Conservation (phyloP, 2,329 filamentous ascomycete genomes). For the Neoascochyta sp. region DNA sequence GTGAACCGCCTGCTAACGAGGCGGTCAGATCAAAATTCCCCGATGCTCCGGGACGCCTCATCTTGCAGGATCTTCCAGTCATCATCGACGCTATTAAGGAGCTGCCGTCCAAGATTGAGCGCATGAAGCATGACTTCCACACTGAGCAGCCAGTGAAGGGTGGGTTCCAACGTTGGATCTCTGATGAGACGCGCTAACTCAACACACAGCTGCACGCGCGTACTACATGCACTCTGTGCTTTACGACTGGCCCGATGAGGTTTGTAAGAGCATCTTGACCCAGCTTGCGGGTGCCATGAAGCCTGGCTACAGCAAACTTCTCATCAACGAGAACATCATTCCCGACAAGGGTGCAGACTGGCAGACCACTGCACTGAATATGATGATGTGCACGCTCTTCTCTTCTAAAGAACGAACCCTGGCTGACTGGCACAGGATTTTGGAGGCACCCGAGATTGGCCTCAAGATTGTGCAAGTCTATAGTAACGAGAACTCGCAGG, state of each 20-base stretch:
- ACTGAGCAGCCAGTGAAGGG: constrained; percentile 24
- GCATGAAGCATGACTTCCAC: constrained; percentile 27
- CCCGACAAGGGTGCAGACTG: constrained; percentile 7
- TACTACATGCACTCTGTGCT: constrained; percentile 11
- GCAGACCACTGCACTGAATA: constrained; percentile 7
- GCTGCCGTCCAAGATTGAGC: constrained; percentile 20
- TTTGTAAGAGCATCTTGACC: neutral
- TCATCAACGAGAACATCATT: constrained; percentile 8
- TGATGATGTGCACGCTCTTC: constrained; percentile 5
- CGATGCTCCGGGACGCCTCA: constrained; percentile 1
- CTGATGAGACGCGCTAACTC: neutral
- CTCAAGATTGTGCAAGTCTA: neutral
- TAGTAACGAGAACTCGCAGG: neutral
- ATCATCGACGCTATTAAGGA: constrained; percentile 6
- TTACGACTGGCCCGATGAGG: constrained; percentile 13
- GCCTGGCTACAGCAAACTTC: constrained; percentile 8
- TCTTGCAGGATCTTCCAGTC: constrained; percentile 6
- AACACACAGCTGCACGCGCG: constrained; percentile 23
- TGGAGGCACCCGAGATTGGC: neutral
- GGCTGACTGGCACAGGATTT: neutral
- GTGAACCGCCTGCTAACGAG: neutral
- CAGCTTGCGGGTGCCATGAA: constrained; percentile 4
- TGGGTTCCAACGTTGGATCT: constrained; percentile 4
- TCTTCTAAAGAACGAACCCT: neutral
- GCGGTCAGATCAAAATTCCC: constrained; percentile 3